Base-by-base conservation (phyloP, 2,329 filamentous ascomycete species). In the Onygena corvina region DNA sequence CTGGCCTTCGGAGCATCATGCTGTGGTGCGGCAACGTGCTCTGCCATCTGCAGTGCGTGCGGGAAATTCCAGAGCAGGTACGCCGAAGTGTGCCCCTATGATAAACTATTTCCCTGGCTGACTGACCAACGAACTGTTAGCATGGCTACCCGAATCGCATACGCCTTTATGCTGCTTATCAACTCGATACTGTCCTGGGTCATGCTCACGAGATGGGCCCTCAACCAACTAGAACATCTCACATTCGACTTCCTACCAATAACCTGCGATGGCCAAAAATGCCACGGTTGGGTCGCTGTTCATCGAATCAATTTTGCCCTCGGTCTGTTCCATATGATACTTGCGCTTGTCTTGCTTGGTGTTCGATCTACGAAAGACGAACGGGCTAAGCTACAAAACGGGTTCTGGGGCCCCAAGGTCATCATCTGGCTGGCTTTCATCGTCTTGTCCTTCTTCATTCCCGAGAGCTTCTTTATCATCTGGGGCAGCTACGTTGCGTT, bases 141-240 rank as follows among this genome's bases (percentile, higher is more conserved):
- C 70, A 89, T 96, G 71, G 89, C 89, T 50, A 98, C 92, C 58
- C 86, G 92, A 73, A 93, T 96, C 71, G 90, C 86, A 62, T 95
- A 94, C 66, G 89, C 92, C 56, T 79, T 96, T 61, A 83, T 98
- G 54, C 84, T 98, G 49, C 81, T 98, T 57, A 71, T 96, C 68
- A 98, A 98, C 76, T 95, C 90, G 52, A 94, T 96, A 56, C 67
- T 96, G 47, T 90, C 92, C 30, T 98, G 92, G 92, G 86, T 98
- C 59, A 94, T 96, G 87, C 87, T 98, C 71, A 98, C 92, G 18
- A 86, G 88, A 48, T 98, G 92, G 92, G 92, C 92, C 29, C 86
- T 98, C 64, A 86, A 94, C 61, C 96, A 96, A 66, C 76, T 98
- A 4, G 82, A 96, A 68, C 80, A 93, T 56, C 74, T 96, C 49